Conservation (phyloP, 1,139 yeast genomes). For the Suhomyces coccinellae region DNA sequence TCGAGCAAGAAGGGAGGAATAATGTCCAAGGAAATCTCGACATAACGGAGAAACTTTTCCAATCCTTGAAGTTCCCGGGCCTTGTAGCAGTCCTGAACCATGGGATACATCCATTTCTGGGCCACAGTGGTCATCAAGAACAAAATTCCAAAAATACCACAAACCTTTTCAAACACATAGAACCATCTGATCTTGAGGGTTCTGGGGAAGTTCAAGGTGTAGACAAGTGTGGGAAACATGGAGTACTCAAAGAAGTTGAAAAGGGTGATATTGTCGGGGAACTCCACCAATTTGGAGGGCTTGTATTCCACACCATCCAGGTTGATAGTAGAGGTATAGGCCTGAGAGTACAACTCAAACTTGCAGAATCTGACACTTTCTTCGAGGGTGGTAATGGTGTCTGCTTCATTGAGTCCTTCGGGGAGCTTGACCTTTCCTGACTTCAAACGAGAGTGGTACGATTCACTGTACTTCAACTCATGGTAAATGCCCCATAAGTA, state of each 20-base stretch:
- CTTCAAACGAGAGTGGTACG: slow-evolving; percentile 26
- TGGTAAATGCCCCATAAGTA: slow-evolving; percentile 67
- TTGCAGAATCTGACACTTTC: slow-evolving; percentile 61
- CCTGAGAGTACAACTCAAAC: slow-evolving; percentile 59
- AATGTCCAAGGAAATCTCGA: slow-evolving; percentile 66
- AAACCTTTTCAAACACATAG: slow-evolving; percentile 67
- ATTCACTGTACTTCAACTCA: slow-evolving; percentile 56
- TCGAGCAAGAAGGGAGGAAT: slow-evolving; percentile 76
- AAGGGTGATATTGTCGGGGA: slow-evolving; percentile 72
- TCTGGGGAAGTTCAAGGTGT: slow-evolving; percentile 78
- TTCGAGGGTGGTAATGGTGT: slow-evolving; percentile 30
- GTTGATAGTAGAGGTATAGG: slow-evolving; percentile 24
- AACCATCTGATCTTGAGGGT: slow-evolving; percentile 66
- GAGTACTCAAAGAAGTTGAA: slow-evolving; percentile 70
- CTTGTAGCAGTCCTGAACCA: slow-evolving; percentile 59
- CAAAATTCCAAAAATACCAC: slow-evolving; percentile 86
- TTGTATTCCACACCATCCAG: slow-evolving; percentile 15
- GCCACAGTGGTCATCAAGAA: slow-evolving; percentile 80
- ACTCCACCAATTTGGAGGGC: slow-evolving; percentile 33
- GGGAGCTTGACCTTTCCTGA: slow-evolving; percentile 13
- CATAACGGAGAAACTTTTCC: slow-evolving; percentile 53
- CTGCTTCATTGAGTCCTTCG: slow-evolving; percentile 25
- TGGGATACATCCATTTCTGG: slow-evolving; percentile 75
- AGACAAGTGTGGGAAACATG: slow-evolving; percentile 90
- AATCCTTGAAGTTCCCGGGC: slow-evolving; percentile 46